phyloP scores from a whole-genome alignment of 352 stramenopile genomes.

The Pythium guiyangense region DNA sequence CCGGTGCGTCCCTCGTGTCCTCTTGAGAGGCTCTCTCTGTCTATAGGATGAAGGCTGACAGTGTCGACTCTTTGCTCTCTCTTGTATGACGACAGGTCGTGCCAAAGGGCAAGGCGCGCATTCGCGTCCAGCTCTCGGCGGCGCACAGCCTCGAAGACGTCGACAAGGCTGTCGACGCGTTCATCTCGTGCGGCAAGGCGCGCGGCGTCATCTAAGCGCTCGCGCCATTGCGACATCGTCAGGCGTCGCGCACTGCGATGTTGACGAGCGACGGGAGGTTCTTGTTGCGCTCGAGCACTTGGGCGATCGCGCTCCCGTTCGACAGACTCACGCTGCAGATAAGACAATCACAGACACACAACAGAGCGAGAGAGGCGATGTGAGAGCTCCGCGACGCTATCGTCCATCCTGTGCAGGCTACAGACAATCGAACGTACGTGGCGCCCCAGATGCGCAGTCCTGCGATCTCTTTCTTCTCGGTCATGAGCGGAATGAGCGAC shows the following conservation, averaged over 20 bases:
- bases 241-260: constrained; percentile 17
- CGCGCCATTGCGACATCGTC: neutral
- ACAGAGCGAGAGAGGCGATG: constrained; percentile 14
- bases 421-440: constrained; percentile 29
- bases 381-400: constrained; percentile 9
- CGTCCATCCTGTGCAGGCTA: too few species aligned
- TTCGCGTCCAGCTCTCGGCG: constrained; percentile 90
- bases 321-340: constrained; percentile 35
- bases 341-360: too few species aligned
- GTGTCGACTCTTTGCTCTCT: neutral
- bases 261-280: constrained; percentile 55
- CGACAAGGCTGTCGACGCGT: constrained; percentile 89
- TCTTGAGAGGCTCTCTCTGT: neutral
- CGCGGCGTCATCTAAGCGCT: constrained; percentile 51
- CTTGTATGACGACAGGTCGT: constrained; percentile 54
- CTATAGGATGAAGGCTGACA: neutral
- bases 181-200: constrained; percentile 88
- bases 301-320: constrained; percentile 38
- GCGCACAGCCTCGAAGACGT: constrained; percentile 91
- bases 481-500: constrained; percentile 59
- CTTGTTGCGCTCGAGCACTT: constrained; percentile 42
- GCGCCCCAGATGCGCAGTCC: constrained; percentile 56
- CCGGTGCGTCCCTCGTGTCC: constrained; percentile 70
- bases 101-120: constrained; percentile 89
- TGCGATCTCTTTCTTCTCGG: constrained; percentile 44